A percentile compares a stretch with the other conserved stretches of the same genome.
These are phyloP conservation scores for Mrakia frigida DNA, from an alignment of 768 basidiomycete species.

Conservation along the genomic window DNA sequence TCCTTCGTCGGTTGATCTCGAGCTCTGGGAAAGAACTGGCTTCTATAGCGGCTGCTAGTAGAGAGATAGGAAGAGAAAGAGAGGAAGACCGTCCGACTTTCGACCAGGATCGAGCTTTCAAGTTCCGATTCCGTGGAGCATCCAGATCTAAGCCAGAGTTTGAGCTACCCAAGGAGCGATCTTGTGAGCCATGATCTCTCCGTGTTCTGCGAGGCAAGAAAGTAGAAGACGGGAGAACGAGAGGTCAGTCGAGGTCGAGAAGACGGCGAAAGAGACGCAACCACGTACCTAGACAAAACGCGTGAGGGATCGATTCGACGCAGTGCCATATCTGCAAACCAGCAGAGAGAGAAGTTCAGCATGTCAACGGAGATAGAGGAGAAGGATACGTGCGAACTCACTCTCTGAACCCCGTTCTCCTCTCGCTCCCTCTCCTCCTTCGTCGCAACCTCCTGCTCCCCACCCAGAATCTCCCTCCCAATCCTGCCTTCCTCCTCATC, in stretches of 20 bases:
- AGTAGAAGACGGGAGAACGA: slow-evolving; percentile 46
- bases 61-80: too few species aligned
- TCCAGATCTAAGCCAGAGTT: neutral
- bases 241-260: slow-evolving; percentile 44
- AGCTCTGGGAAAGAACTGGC: too few species aligned
- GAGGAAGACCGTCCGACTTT: too few species aligned
- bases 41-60: too few species aligned
- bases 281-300: slow-evolving; percentile 65
- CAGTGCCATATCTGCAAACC: slow-evolving; percentile 47
- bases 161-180: neutral
- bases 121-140: too few species aligned
- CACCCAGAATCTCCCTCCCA: neutral
- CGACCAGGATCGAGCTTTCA: too few species aligned
- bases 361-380: neutral
- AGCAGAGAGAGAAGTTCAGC: slow-evolving; percentile 29
- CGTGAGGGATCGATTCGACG: slow-evolving; percentile 56
- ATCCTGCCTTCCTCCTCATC: slow-evolving; percentile 18
- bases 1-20: too few species aligned
- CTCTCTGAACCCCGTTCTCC: slow-evolving; percentile 16
- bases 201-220: slow-evolving; percentile 46
- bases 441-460: neutral
- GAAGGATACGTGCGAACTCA: neutral
- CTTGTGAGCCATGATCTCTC: slow-evolving; percentile 33
- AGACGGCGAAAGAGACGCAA: neutral
- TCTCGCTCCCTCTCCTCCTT: too few species aligned